Base-by-base conservation (phyloP, 495 filamentous ascomycete genomes). In the Hyaloscypha finlandica region DNA sequence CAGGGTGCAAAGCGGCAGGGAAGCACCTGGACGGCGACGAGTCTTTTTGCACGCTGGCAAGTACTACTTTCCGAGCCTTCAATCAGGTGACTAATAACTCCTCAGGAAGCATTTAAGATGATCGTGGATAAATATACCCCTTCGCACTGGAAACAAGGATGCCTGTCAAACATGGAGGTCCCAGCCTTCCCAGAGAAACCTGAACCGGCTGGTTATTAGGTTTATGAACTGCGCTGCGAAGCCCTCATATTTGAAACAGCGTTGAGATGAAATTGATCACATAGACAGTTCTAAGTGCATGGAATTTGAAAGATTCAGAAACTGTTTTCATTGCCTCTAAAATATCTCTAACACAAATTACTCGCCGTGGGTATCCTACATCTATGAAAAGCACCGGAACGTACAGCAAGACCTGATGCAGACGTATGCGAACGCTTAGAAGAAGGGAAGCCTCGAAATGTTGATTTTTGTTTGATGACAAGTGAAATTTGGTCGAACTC, bases 41-140 rank as follows among this genome's bases (percentile, higher is more conserved):
- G 68, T 91, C 84, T 29, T 97, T 99, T 75, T 98, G 95, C 79
- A 99, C 95, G 1, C 74, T 99, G 70, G 89, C 91, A 78, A 77
- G 86, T 77, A 8, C 1, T 9, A n/a, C 33, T 58, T 64, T 29
- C 16, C 33, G 1, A 11, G 33, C 39, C 12, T 16, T 25, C 8
- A 37, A n/a, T 19, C 4, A 19, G 12, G 19, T 48, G 45, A 66
- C 52, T 69, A 39, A 64, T 30, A 29, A 29, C 30, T 32, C 39
- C 19, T 59, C 65, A 92, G 90, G 86, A 90, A 56, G 89, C 95
- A 2, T 99, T 99, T 84, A 98, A 97, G 76, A 80, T 84, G 59
- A 92, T 97, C 68, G 90, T 94, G 20, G 93, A 97, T 76, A 92
- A 92, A 70, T 95, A 92, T 74, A 94, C 91, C 6, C 95, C 95